These are phyloP conservation scores for Guadua angustifolia DNA, from an alignment of 176 grass and related monocot genomes.

Conservation along the genomic window DNA sequence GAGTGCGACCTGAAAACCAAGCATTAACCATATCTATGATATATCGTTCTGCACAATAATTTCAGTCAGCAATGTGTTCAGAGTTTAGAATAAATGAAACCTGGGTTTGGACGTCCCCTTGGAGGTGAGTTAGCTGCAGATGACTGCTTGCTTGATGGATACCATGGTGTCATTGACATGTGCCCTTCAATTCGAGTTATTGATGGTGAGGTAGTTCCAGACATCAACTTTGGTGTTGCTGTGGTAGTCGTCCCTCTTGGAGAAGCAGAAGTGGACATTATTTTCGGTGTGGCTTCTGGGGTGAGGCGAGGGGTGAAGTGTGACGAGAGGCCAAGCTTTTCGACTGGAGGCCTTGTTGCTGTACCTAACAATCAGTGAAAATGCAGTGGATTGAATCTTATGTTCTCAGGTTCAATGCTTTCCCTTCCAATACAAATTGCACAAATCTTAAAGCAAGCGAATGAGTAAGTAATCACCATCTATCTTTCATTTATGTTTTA, in stretches of 20 bases:
- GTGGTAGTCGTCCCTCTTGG: slow-evolving; percentile 61
- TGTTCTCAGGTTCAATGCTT: not conserved
- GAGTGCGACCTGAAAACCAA: slow-evolving; percentile 64
- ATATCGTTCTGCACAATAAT: slow-evolving; percentile 3
- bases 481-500: no score
- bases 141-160: slow-evolving; percentile 88
- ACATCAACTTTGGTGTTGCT: slow-evolving; percentile 73
- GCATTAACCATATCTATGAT: slow-evolving; percentile 10
- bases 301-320: slow-evolving; percentile 55
- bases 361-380: slow-evolving; percentile 52
- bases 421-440: no score
- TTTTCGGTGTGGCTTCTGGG: slow-evolving; percentile 62
- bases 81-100: slow-evolving; percentile 41
- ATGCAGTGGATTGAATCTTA: slow-evolving; percentile 4
- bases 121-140: slow-evolving; percentile 80
- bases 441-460: no score
- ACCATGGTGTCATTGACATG: slow-evolving; percentile 88
- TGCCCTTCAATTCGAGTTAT: slow-evolving; percentile 62
- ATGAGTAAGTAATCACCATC: no score
- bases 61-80: not conserved
- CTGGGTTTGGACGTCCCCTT: slow-evolving; percentile 65
- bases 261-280: slow-evolving; percentile 66
- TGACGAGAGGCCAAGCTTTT: slow-evolving; percentile 54
- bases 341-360: slow-evolving; percentile 46
- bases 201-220: slow-evolving; percentile 76